Evolutionary conservation across 495 filamentous ascomycete species (phyloP).

Genomic region (Annulohypoxylon moriforme): DNA sequence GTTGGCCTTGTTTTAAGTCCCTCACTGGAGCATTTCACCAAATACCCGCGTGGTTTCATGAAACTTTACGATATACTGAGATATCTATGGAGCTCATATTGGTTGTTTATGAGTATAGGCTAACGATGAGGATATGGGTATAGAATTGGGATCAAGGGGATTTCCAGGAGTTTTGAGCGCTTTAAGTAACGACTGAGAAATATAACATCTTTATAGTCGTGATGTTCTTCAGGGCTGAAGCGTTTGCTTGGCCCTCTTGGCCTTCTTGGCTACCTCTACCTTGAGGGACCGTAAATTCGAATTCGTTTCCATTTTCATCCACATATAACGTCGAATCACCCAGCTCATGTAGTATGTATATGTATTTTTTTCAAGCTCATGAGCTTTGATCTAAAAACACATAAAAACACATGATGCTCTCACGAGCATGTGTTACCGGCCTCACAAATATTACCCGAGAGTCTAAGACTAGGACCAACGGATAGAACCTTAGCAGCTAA

Average conservation of each 20-base stretch:
- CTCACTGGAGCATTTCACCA: constrained; percentile 9
- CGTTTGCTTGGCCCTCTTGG: not conserved
- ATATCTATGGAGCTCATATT: not conserved
- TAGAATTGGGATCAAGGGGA: constrained; percentile 4
- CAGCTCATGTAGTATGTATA: not conserved
- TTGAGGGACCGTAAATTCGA: too few relatives aligned
- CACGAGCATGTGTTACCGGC: constrained; percentile 24
- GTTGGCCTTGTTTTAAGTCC: not conserved
- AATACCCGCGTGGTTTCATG: constrained; percentile 1
- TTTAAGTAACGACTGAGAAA: constrained; percentile 14
- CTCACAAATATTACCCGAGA: constrained; percentile 34
- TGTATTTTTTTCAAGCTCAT: not conserved
- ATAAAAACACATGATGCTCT: constrained; percentile 19
- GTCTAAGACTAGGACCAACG: constrained; percentile 28
- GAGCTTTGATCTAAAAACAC: too few relatives aligned
- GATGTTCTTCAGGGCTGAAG: not conserved
- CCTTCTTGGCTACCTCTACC: not conserved
- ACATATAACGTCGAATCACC: not conserved
- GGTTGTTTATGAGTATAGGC: not conserved
- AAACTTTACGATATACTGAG: constrained; percentile 13
- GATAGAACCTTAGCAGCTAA: constrained; percentile 11
- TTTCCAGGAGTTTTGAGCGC: constrained; percentile 8
- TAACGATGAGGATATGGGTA: constrained; percentile 2
- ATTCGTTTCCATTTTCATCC: not conserved
- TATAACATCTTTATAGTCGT: constrained; percentile 16